Evolutionary conservation across 2,329 filamentous ascomycete species (phyloP), one percentile per base, ranked within the genome.

Genomic region (Beauveria rudraprayagi): DNA sequence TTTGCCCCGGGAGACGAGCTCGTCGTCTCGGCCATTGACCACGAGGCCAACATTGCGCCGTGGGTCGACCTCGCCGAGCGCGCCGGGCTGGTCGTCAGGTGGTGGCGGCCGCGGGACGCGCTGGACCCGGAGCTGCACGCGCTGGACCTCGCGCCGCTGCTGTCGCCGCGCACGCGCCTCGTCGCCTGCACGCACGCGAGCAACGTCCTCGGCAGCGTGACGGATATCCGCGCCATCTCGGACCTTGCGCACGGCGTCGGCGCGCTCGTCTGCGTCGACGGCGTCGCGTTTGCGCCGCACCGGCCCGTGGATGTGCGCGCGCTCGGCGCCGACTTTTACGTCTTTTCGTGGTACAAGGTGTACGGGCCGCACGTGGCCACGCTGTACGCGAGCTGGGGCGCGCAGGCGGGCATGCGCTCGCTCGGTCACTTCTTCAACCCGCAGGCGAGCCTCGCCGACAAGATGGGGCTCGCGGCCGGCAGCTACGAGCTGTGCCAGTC

Each of bases 311-410:
- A 93, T 69, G 86, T 92, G 5, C 78, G 83, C 64, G 83, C 75
- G 0, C 77, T 91, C 0, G 88, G 81, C 1, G 86, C 88, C 0
- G 90, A 93, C 69, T 86, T 92, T 66, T 93, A 92, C 71, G 75
- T 80, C n/a, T 91, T 92, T 69, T 86, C 81, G 0, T 92, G 89
- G 89, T 92, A 92, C 74, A 93, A 93, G 71, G 83, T 92, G 1
- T 92, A 89, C 68, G 90, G 89, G 0, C 89, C 90, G 1, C 90
- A 92, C 66, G 78, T 92, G 1, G 80, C 88, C 0, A 82, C 87
- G 64, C 75, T 93, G 1, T 93, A 91, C 68, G 87, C 82, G 5
- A 83, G 83, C 26, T 76, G 76, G 5, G 68, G 72, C 0, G 85
- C 83, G 0, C 84, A 88, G 63, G 68, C 79, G 17, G 71, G 79